phyloP scores from a whole-genome alignment of 495 filamentous ascomycete species.

The Penicillium coprophilum region DNA sequence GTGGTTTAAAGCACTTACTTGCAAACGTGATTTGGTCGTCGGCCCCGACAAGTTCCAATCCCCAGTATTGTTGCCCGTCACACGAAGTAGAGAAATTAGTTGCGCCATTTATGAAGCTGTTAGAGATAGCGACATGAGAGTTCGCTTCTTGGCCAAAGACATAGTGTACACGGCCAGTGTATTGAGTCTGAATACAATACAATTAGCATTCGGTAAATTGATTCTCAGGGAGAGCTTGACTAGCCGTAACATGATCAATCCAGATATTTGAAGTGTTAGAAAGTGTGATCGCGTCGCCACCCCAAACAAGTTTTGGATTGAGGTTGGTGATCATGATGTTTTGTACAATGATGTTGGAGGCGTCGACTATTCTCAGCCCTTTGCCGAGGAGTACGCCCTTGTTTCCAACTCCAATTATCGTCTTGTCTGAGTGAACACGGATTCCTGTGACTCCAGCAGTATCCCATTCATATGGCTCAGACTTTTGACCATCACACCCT shows the following conservation, averaged over 20 bases:
- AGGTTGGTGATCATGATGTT: constrained; percentile 35
- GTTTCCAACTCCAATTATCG: constrained; percentile 23
- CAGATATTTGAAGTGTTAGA: constrained; percentile 20
- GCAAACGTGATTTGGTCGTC: constrained; percentile 38
- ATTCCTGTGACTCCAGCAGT: constrained; percentile 25
- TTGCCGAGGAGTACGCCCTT: constrained; percentile 31
- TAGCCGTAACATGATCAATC: constrained; percentile 30
- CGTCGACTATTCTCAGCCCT: constrained; percentile 27
- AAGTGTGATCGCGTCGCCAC: constrained; percentile 27
- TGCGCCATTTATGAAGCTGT: constrained; percentile 44
- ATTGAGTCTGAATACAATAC: constrained; percentile 30
- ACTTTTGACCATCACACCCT: constrained; percentile 9
- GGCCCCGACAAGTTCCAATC: constrained; percentile 43
- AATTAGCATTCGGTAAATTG: background rate
- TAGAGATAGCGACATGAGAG: constrained; percentile 28
- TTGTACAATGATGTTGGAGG: constrained; percentile 34
- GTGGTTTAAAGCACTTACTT: background rate
- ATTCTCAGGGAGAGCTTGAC: background rate
- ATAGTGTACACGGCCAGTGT: constrained; percentile 46
- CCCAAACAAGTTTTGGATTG: constrained; percentile 32
- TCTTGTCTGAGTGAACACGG: constrained; percentile 29
- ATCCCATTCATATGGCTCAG: constrained; percentile 12
- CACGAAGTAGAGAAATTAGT: constrained; percentile 47
- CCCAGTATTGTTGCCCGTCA: constrained; percentile 50
- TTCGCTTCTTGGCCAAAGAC: constrained; percentile 35